Conservation (phyloP, 495 filamentous ascomycete species). For the Daldinia childiae region DNA sequence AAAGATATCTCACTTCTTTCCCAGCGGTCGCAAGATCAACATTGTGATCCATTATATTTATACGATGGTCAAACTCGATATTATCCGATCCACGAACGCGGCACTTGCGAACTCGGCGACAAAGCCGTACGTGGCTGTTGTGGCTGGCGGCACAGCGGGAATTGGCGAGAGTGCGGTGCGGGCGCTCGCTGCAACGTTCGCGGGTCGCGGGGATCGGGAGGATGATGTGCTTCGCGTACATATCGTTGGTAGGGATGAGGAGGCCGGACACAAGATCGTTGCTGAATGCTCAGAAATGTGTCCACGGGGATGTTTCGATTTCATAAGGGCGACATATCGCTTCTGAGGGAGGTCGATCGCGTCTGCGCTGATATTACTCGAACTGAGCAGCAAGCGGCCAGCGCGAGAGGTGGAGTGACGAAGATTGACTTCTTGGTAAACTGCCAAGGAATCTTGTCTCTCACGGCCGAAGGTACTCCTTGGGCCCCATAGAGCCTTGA, state of each 20-base stretch:
- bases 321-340: slow-evolving; percentile 34
- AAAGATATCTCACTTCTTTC: not conserved
- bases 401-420: not conserved
- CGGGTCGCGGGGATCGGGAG: not conserved
- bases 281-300: slow-evolving; percentile 24
- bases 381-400: slow-evolving; percentile 3
- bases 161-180: slow-evolving; percentile 37
- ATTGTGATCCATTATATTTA: not conserved
- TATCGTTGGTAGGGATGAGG: slow-evolving; percentile 42
- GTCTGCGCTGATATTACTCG: slow-evolving; percentile 37
- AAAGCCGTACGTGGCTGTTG: slow-evolving; percentile 39
- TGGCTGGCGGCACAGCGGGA: slow-evolving; percentile 41
- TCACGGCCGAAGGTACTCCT: slow-evolving; percentile 11
- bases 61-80: slow-evolving; percentile 33
- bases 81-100: slow-evolving; percentile 30
- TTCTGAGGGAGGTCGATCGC: slow-evolving; percentile 38
- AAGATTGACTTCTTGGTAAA: slow-evolving; percentile 38
- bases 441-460: slow-evolving; percentile 32
- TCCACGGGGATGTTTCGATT: slow-evolving; percentile 32
- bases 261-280: slow-evolving; percentile 34
- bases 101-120: slow-evolving; percentile 11
- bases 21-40: not conserved
- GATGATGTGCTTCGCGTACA: slow-evolving; percentile 22
- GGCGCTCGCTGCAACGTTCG: slow-evolving; percentile 34
- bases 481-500: not conserved